Evolutionary conservation across 2,329 filamentous ascomycete genomes (phyloP), one percentile per base, ranked within the genome.

Genomic region (Fusarium keratoplasticum): DNA sequence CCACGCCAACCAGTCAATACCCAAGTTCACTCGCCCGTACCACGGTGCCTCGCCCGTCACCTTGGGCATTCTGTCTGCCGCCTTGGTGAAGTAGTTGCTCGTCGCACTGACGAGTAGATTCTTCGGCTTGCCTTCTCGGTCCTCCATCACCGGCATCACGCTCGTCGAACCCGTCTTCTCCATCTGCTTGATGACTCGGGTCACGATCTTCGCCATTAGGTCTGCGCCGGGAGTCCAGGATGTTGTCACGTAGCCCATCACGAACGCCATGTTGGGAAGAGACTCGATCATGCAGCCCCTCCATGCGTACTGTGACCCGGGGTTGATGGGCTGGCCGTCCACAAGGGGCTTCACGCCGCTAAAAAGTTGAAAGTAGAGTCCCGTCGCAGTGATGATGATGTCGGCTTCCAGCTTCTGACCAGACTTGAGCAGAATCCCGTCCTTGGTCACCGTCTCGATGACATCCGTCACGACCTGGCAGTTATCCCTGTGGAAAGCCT

Each of bases 211-310:
- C 0, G 85, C 84, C 40, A 80, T 82, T 1, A 85, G 83, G 67
- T 93, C 91, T 0, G 89, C 88, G 4, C 91, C 91, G 0, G 92
- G 87, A 0, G 92, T 94, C 92, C 92, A 94, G 0, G 88, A 88
- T 0, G 88, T 87, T 55, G 91, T 89, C 22, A 89, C 88, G 79
- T 94, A 94, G 10, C 92, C 92, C 50, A 92, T 84, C 38, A 92
- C 83, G 61, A 90, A 85, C 1, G 86, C 85, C 2, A 88, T 82
- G 76, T 94, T 94, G 7, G 92, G 92, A 2, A 93, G 79, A 57
- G 89, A 90, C 73, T 93, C 88, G 2, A 94, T 80, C 91, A 94
- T 92, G 64, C 86, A 83, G 6, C 88, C 88, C 76, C 89, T 89
- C 91, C 91, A 94, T 14, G 89, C 80, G 78, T 88, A 92, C 61